phyloP scores from a whole-genome alignment of 2,329 filamentous ascomycete species.

The Xylaria multiplex region DNA sequence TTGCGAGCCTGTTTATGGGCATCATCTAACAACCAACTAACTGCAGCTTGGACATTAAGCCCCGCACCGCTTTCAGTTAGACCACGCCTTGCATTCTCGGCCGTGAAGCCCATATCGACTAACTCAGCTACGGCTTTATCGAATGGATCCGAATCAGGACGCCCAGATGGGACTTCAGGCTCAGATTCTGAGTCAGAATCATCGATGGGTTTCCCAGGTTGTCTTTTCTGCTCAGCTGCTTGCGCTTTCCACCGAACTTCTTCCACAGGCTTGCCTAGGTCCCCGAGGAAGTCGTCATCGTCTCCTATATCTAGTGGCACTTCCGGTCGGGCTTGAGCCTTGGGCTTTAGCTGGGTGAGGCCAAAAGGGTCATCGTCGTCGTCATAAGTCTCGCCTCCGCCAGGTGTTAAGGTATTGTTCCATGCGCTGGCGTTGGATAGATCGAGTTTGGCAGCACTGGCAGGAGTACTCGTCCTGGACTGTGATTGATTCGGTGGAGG shows the following conservation, averaged over 20 bases:
- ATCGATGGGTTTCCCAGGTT: constrained; percentile 67
- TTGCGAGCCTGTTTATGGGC: constrained; percentile 86
- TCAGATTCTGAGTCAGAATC: constrained; percentile 60
- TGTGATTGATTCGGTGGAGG: constrained; percentile 61
- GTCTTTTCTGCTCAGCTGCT: constrained; percentile 54
- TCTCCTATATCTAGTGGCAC: constrained; percentile 52
- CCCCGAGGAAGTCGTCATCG: constrained; percentile 73
- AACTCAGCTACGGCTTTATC: constrained; percentile 87
- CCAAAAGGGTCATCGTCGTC: constrained; percentile 92
- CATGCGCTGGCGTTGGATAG: constrained; percentile 66
- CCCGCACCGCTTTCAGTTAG: constrained; percentile 83
- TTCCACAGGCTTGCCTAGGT: constrained; percentile 71
- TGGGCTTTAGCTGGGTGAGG: constrained; percentile 69
- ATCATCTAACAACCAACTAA: constrained; percentile 89
- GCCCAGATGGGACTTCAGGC: constrained; percentile 41
- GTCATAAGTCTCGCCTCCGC: constrained; percentile 51
- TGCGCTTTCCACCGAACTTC: constrained; percentile 65
- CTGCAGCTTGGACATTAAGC: constrained; percentile 83
- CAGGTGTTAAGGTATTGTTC: constrained; percentile 52
- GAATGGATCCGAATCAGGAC: constrained; percentile 65
- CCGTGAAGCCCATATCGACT: constrained; percentile 92
- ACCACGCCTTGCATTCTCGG: constrained; percentile 83
- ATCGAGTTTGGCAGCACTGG: constrained; percentile 58
- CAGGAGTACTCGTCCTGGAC: constrained; percentile 58
- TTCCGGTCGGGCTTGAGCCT: constrained; percentile 47